These are phyloP conservation scores for Brassica nigra DNA, from an alignment of 345 rosid genomes.

Conservation along the genomic window DNA sequence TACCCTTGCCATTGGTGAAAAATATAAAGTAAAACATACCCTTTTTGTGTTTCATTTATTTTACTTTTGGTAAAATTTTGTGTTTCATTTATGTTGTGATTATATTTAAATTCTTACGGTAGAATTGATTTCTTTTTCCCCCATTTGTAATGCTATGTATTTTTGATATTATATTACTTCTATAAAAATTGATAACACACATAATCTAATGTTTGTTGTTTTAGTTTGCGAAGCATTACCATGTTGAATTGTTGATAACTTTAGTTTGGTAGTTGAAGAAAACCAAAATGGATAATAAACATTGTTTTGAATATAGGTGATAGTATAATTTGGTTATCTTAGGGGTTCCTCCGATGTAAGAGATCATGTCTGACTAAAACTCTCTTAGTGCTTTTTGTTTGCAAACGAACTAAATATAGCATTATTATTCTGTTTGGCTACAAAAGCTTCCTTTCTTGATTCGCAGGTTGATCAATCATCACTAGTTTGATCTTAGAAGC, in stretches of 20 bases:
- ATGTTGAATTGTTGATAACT: slow-evolving; percentile 4
- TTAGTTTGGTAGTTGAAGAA: slow-evolving; percentile 17
- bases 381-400: slow-evolving; percentile 35
- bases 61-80: slow-evolving; percentile 9
- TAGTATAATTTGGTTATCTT: slow-evolving; percentile 33
- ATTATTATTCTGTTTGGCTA: slow-evolving; percentile 33
- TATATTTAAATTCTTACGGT: slow-evolving; percentile 14
- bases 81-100: slow-evolving; percentile 19
- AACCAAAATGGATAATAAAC: slow-evolving; percentile 37
- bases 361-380: slow-evolving; percentile 36
- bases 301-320: slow-evolving; percentile 17
- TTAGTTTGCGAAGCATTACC: neutral
- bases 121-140: slow-evolving; percentile 4
- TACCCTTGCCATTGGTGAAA: slow-evolving; percentile 34
- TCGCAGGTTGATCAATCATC: neutral
- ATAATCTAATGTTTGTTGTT: neutral
- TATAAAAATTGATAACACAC: neutral
- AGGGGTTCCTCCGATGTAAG: slow-evolving; percentile 40
- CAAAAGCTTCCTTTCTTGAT: neutral
- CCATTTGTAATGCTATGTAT: neutral
- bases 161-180: neutral
- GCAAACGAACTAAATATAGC: slow-evolving; percentile 27
- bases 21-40: neutral
- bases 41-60: slow-evolving; percentile 25
- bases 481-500: slow-evolving; percentile 2